Evolutionary conservation across 768 basidiomycete species (phyloP).

Genomic region (Paxillus involutus): DNA sequence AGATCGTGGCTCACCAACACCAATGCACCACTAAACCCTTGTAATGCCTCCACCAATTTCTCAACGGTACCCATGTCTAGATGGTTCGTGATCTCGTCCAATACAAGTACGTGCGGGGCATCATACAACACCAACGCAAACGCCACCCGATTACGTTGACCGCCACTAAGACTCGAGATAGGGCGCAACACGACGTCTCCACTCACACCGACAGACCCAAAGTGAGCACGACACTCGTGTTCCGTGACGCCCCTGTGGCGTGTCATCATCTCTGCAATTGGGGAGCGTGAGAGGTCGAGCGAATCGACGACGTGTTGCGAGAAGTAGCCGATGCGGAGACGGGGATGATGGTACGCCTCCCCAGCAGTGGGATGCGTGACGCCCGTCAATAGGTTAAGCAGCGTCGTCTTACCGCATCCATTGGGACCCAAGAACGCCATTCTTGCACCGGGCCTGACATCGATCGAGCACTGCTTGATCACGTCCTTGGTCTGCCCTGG

Average conservation of each 20-base stretch:
- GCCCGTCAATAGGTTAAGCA: conserved; percentile 48
- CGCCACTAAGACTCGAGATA: conserved; percentile 24
- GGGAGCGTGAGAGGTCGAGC: conserved; percentile 25
- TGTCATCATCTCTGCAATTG: conserved; percentile 28
- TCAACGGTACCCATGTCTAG: conserved; percentile 61
- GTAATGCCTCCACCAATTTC: conserved; percentile 52
- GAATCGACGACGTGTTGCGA: conserved; percentile 62
- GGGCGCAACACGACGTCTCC: conserved; percentile 7
- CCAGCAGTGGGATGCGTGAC: conserved; percentile 44
- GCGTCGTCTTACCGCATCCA: conserved; percentile 45
- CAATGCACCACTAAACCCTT: conserved; percentile 52
- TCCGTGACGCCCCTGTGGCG: conserved; percentile 28
- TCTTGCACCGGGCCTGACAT: conserved; percentile 38
- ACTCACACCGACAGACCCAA: conserved; percentile 10
- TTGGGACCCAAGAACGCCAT: conserved; percentile 41
- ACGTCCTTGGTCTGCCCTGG: conserved; percentile 22
- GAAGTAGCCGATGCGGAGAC: conserved; percentile 57
- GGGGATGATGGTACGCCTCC: conserved; percentile 51
- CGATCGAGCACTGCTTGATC: conserved; percentile 35
- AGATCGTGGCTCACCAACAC: conserved; percentile 69
- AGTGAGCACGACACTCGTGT: conserved; percentile 28
- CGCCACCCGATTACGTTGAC: conserved; percentile 43
- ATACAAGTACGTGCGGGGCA: conserved; percentile 52
- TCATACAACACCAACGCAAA: conserved; percentile 52
- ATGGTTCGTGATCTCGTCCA: conserved; percentile 71